Evolutionary conservation across 306 rosid genomes (phyloP), one percentile per base, ranked within the genome.

Genomic region (Rosa rugosa): DNA sequence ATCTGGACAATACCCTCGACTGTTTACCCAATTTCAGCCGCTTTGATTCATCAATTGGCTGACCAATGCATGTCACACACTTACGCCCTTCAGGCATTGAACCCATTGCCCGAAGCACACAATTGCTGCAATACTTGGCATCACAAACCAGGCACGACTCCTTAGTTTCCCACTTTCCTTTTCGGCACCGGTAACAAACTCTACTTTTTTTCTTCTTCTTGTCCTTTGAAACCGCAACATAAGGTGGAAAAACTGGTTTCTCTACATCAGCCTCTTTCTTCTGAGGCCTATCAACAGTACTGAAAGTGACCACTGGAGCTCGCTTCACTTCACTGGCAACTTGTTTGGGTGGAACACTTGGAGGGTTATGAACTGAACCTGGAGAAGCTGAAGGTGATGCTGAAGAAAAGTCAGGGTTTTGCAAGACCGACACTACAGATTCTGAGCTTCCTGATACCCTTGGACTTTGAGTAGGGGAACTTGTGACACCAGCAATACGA

Each of bases 81-180:
- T 96, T 96, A 41, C 98, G 91, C 66, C 99, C 98, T 82, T 96
- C 98, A 20, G 98, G 99, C 99, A 96, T 96, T 12, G 99, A 93
- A 72, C 99, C 99, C 99, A 91, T 96, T 64, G 98, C 97, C 82
- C 98, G 86, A 27, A 96, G 94, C 84, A 92, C 96, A 81, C 99
- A 96, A 79, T 83, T 91, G 74, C 94, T 87, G 85, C 98, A 96
- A 82, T 96, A 96, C 86, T 88, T 93, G 16, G 94, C 91, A 80
- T 91, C 90, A 82, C 98, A 96, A 72, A 93, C 98, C 49, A 93
- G 77, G 85, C 99, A 96, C 23, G 92, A 88, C 81, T 96, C 97
- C 83, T 96, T 96, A 20, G 96, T 91, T 84, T 96, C 99, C 99
- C 99, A 96, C 93, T 96, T 96, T 75, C 92, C 98, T 86, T 89